These are phyloP conservation scores for Helminthosporium solani DNA, from an alignment of 2,329 filamentous ascomycete species.

Conservation along the genomic window DNA sequence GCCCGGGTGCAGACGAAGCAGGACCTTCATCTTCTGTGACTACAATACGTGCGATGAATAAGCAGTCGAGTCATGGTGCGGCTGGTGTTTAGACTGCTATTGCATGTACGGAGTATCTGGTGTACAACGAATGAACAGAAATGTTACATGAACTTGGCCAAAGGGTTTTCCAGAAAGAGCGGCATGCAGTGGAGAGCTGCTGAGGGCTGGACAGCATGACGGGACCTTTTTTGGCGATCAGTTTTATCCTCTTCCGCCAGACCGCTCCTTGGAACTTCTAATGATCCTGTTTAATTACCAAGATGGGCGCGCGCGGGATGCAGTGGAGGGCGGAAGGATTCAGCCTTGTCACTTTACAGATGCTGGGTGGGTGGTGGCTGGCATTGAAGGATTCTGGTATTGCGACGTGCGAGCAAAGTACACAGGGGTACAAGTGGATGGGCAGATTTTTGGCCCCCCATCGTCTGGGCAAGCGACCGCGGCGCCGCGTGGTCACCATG, in stretches of 20 bases:
- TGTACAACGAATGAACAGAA: no score
- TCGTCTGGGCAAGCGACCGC: not conserved
- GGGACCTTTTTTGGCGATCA: not conserved
- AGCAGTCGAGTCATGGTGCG: no score
- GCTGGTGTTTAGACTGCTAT: no score
- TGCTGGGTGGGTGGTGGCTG: not conserved
- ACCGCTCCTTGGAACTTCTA: not conserved
- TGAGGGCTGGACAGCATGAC: not conserved
- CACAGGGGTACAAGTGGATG: not conserved
- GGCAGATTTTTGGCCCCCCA: not conserved
- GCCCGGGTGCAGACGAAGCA: no score
- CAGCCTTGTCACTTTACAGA: not conserved
- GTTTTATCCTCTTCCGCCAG: not conserved
- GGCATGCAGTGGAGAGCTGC: not conserved
- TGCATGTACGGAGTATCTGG: no score
- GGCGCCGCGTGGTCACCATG: not conserved
- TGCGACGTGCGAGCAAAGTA: not conserved
- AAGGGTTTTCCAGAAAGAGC: no score
- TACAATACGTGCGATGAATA: no score
- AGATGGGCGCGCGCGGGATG: not conserved
- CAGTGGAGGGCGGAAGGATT: not conserved
- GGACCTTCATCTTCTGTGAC: no score
- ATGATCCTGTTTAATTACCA: not conserved
- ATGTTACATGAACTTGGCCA: no score
- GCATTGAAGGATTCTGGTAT: not conserved